Base-by-base conservation (phyloP, 352 stramenopile genomes). In the Globisporangium abappressorium region DNA sequence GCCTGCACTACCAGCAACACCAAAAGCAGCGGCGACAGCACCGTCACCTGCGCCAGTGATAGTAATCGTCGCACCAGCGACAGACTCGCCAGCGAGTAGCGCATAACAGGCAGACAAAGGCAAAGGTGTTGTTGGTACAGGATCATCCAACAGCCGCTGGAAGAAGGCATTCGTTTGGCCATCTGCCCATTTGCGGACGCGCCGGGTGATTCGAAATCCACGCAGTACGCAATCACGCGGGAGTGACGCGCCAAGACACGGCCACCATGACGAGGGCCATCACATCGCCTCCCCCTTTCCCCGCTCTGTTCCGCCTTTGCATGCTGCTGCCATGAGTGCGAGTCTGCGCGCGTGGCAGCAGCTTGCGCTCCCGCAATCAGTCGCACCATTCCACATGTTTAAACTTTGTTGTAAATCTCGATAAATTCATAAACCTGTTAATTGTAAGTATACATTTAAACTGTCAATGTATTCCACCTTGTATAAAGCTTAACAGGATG, bases 351-450 rank as follows among this genome's bases (percentile, higher is more conserved):
- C 26, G 49, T 53, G 15, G 24, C 24, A 26, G n/a, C n/a, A 54
- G 47, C 47, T 24, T 34, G 22, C 51, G 30, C 20, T 55, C 12
- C 22, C 51, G 51, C 51, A 57, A 57, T 57, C 53, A 57, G 36
- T 5, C 22, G 18, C n/a, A 18, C 9, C 49, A 1, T 56, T 56
- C n/a, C 24, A 1, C 12, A n/a, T 57, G 24, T 57, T 34, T 36
- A 18, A 57, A 30, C 22, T 56, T 2, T 33, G 3, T 18, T 28
- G 1, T 43, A 9, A 43, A 15, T 56, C n/a, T 24, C 7, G n/a
- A 7, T 28, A 28, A 43, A 15, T 14, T 43, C 36, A 43, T 15
- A 43, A 15, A 15, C 14, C 36, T 12, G 4, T 43, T 43, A 2
- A 15, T 5, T 15, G 15, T 15, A 15, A 43, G 11, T 43, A 41